phyloP scores from a whole-genome alignment of 2,329 filamentous ascomycete genomes.

The Sclerotinia spermophila region DNA sequence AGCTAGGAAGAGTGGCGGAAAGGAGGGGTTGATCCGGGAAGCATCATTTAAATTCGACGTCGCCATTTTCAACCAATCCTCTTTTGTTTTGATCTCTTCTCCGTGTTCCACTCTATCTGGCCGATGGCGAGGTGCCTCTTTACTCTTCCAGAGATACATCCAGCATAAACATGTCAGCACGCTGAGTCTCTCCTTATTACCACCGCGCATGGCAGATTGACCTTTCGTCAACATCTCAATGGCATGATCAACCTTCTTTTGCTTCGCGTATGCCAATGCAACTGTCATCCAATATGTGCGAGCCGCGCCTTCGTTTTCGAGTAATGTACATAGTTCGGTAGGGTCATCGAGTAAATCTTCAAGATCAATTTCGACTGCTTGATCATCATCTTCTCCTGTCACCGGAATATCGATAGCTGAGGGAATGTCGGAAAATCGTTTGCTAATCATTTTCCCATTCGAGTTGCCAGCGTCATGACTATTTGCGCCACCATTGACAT shows the following conservation, averaged over 20 bases:
- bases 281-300: slow-evolving; percentile 98
- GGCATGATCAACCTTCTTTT: slow-evolving; percentile 83
- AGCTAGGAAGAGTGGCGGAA: slow-evolving; percentile 85
- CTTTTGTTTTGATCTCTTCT: slow-evolving; percentile 78
- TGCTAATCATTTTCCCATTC: slow-evolving; percentile 32
- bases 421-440: slow-evolving; percentile 62
- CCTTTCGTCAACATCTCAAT: slow-evolving; percentile 69
- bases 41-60: slow-evolving; percentile 92
- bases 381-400: slow-evolving; percentile 58
- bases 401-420: slow-evolving; percentile 64
- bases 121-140: slow-evolving; percentile 62
- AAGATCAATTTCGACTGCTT: slow-evolving; percentile 88
- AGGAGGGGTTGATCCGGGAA: slow-evolving; percentile 87
- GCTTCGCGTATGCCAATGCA: slow-evolving; percentile 92
- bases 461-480: slow-evolving; percentile 25
- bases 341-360: slow-evolving; percentile 89
- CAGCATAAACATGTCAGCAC: slow-evolving; percentile 66
- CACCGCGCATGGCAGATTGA: slow-evolving; percentile 55
- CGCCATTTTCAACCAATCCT: slow-evolving; percentile 86
- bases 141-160: slow-evolving; percentile 67
- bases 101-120: slow-evolving; percentile 61
- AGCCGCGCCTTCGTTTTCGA: slow-evolving; percentile 89
- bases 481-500: slow-evolving; percentile 32
- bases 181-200: slow-evolving; percentile 62
- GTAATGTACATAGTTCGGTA: slow-evolving; percentile 87